These are phyloP conservation scores for Chytriomyces sp. DNA, from an alignment of 192 early-diverging fungal species.

Conservation along the genomic window DNA sequence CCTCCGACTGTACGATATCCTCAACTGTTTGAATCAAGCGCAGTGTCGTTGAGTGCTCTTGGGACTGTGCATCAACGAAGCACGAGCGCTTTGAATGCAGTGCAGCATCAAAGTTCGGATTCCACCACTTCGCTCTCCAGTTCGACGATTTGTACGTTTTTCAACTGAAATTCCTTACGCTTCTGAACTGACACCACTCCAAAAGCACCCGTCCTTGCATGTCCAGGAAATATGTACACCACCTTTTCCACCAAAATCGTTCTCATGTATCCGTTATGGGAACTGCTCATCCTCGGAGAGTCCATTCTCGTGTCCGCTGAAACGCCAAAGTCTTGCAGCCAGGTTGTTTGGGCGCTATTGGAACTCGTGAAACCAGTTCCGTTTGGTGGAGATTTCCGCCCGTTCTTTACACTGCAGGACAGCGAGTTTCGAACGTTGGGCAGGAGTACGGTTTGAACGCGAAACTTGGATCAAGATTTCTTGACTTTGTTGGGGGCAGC, in stretches of 20 bases:
- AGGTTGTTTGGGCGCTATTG: conserved; percentile 79
- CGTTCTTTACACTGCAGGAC: conserved; percentile 97
- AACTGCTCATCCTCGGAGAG: conserved; percentile 90
- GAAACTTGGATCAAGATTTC: conserved; percentile 12
- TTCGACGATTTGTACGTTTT: not conserved
- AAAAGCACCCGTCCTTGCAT: conserved; percentile 52
- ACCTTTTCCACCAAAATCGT: conserved; percentile 78
- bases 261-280: conserved; percentile 90
- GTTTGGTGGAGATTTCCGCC: conserved; percentile 95
- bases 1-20: conserved; percentile 65
- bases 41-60: too few species aligned
- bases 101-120: too few species aligned
- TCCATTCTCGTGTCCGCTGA: conserved; percentile 88
- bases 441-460: conserved; percentile 48
- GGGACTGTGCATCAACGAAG: too few species aligned
- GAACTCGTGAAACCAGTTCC: conserved; percentile 93
- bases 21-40: conserved; percentile 59
- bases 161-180: not conserved
- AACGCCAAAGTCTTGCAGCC: conserved; percentile 84
- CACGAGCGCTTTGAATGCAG: too few species aligned
- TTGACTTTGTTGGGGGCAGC: not conserved
- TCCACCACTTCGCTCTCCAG: conserved; percentile 58
- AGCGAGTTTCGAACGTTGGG: conserved; percentile 73
- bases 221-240: conserved; percentile 73
- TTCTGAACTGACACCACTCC: conserved; percentile 35